phyloP scores from a whole-genome alignment of 805 yeast genomes.

The Metschnikowia dekortorum region DNA sequence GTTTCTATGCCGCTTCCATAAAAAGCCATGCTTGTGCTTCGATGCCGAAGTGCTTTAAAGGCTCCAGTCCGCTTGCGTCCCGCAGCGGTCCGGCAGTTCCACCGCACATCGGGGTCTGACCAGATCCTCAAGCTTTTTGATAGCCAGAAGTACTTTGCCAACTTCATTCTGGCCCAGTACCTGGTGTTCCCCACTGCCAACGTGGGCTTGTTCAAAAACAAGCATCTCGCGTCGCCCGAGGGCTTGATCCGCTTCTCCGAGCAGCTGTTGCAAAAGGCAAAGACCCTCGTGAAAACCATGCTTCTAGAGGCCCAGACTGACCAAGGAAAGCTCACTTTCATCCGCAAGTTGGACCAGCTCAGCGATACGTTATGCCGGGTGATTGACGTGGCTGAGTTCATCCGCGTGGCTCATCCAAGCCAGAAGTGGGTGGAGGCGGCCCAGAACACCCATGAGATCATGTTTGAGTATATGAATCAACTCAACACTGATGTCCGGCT shows the following conservation, averaged over 20 bases:
- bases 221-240: constrained; percentile 60
- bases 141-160: constrained; percentile 52
- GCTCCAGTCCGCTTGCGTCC: neutral
- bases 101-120: constrained; percentile 16
- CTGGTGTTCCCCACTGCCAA: constrained; percentile 13
- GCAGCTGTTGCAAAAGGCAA: constrained; percentile 62
- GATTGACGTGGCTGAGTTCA: constrained; percentile 89
- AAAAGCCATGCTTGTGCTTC: constrained; percentile 1
- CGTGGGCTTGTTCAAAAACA: constrained; percentile 65
- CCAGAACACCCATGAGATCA: constrained; percentile 77
- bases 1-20: neutral
- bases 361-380: constrained; percentile 89
- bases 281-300: constrained; percentile 55
- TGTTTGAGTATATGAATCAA: constrained; percentile 92
- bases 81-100: neutral
- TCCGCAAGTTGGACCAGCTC: constrained; percentile 70
- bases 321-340: constrained; percentile 42
- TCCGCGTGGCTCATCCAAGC: constrained; percentile 84
- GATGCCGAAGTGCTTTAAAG: neutral
- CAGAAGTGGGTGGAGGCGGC: constrained; percentile 70
- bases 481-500: constrained; percentile 79
- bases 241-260: constrained; percentile 68
- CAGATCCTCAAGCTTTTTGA: constrained; percentile 53
- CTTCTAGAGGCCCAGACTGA: constrained; percentile 36
- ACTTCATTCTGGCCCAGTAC: constrained; percentile 36